A percentile compares a stretch with the other conserved stretches of the same genome.
These are phyloP conservation scores for Aspergillus bombycis DNA, from an alignment of 2,329 filamentous ascomycete species.

Conservation along the genomic window DNA sequence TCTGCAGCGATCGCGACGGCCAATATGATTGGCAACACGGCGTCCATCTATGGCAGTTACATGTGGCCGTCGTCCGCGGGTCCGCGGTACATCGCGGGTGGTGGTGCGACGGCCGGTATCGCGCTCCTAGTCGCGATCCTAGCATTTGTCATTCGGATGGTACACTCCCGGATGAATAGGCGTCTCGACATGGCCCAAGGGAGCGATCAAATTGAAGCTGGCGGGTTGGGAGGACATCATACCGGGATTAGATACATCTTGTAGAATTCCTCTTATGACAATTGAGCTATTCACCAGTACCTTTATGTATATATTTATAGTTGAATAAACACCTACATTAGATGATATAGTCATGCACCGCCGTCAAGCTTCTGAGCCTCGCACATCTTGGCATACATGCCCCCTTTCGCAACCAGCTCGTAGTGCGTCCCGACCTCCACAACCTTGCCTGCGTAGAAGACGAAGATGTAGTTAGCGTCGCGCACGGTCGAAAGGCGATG, in stretches of 20 bases:
- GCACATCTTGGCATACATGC: conserved; percentile 47
- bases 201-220: conserved; percentile 6
- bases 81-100: conserved; percentile 43
- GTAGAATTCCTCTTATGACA: conserved; percentile 3
- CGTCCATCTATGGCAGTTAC: conserved; percentile 46
- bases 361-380: conserved; percentile 39
- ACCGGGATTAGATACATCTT: conserved; percentile 28
- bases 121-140: conserved; percentile 39
- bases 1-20: conserved; percentile 47
- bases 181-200: conserved; percentile 30
- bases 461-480: conserved; percentile 76
- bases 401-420: conserved; percentile 37
- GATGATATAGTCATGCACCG: too few relatives aligned
- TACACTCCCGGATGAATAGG: conserved; percentile 40
- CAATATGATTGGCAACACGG: conserved; percentile 46
- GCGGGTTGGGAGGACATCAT: conserved; percentile 2
- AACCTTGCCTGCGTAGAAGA: conserved; percentile 45
- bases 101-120: conserved; percentile 39
- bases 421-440: conserved; percentile 45
- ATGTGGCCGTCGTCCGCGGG: conserved; percentile 39
- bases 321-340: too few relatives aligned
- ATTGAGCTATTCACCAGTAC: too few relatives aligned
- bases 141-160: conserved; percentile 36
- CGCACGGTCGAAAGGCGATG: conserved; percentile 33
- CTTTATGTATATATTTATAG: too few relatives aligned